These are phyloP conservation scores for Hyparrhenia diplandra DNA, from an alignment of 176 grass and related monocot genomes.

Conservation along the genomic window DNA sequence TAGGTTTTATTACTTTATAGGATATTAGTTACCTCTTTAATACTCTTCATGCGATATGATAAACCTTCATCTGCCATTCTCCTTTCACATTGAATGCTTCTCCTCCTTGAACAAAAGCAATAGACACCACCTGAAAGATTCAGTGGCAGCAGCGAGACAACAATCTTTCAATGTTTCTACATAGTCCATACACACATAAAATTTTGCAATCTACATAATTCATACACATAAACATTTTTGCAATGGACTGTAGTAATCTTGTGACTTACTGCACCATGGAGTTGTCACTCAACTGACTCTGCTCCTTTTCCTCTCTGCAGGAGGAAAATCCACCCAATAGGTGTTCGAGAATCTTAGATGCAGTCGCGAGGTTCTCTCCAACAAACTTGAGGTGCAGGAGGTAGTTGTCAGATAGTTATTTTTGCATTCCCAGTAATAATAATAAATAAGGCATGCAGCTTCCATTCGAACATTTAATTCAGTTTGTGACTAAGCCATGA, in stretches of 20 bases:
- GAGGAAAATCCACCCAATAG: slow-evolving; percentile 58
- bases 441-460: too few species aligned
- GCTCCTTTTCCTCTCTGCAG: slow-evolving; percentile 11
- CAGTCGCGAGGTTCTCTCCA: slow-evolving; percentile 37
- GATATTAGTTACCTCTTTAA: slow-evolving; percentile 41
- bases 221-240: too few species aligned
- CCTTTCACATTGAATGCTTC: slow-evolving; percentile 64
- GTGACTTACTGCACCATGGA: not conserved
- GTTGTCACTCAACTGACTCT: slow-evolving; percentile 1
- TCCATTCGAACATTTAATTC: too few species aligned
- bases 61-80: slow-evolving; percentile 52
- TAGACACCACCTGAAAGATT: slow-evolving; percentile 54
- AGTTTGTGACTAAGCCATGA: too few species aligned
- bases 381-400: too few species aligned
- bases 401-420: too few species aligned
- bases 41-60: slow-evolving; percentile 38
- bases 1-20: too few species aligned
- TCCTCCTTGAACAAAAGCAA: slow-evolving; percentile 47
- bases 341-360: slow-evolving; percentile 71
- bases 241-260: not conserved
- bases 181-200: not conserved
- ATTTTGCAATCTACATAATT: not conserved
- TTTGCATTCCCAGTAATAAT: too few species aligned
- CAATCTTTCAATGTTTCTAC: not conserved
- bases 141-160: not conserved